Conservation (phyloP, 495 filamentous ascomycete species). For the Aspergillus kassunensis region DNA sequence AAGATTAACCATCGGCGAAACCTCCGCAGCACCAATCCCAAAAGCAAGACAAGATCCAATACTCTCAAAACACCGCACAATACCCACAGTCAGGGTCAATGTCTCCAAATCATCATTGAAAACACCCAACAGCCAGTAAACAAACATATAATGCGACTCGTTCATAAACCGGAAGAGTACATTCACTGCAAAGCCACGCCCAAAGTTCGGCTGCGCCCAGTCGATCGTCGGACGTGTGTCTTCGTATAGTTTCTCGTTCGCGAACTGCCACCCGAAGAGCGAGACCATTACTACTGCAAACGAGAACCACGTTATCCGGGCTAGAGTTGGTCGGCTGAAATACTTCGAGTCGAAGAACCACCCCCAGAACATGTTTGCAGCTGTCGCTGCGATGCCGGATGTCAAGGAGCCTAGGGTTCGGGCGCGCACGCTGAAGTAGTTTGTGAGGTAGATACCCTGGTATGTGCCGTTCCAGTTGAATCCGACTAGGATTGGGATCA, state of each 20-base stretch:
- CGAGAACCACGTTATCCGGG: conserved; percentile 8
- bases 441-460: conserved; percentile 12
- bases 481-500: conserved; percentile 8
- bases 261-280: conserved; percentile 4
- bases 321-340: conserved; percentile 3
- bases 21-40: conserved; percentile 10
- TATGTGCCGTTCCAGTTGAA: conserved; percentile 11
- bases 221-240: conserved; percentile 6
- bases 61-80: conserved; percentile 13
- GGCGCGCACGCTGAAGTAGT: conserved; percentile 11
- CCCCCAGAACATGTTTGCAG: conserved; percentile 10
- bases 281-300: conserved; percentile 6
- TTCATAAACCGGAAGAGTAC: conserved; percentile 11
- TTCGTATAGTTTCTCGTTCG: conserved; percentile 10
- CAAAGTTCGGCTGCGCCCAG: conserved; percentile 5
- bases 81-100: conserved; percentile 7
- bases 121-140: conserved; percentile 8
- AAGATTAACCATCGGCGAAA: conserved; percentile 8
- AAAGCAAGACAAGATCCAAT: conserved; percentile 7
- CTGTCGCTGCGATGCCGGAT: conserved; percentile 5
- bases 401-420: conserved; percentile 5
- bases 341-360: conserved; percentile 6
- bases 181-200: conserved; percentile 8
- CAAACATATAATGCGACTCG: conserved; percentile 13
- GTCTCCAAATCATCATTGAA: conserved; percentile 11